Percentiles rank a stretch among this genome's conserved stretches.
phyloP scores from a whole-genome alignment of 2,329 filamentous ascomycete genomes.

The Leptographium lundbergii region DNA sequence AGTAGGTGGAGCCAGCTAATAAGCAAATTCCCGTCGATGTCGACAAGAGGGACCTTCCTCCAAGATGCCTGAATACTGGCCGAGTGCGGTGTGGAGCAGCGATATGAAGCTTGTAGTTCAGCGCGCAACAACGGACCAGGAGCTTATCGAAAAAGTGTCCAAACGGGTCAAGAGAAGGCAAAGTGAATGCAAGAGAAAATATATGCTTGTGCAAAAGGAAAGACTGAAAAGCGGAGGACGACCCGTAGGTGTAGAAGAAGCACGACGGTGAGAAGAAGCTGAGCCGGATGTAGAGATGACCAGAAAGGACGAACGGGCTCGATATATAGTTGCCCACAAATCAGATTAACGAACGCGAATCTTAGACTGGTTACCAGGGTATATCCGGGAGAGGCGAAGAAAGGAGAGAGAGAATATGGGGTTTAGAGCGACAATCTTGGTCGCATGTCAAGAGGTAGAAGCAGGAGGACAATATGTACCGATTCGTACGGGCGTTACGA shows the following conservation, averaged over 20 bases:
- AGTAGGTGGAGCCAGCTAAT: neutral
- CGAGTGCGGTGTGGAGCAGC: neutral
- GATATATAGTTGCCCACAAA: neutral
- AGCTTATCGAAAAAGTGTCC: neutral
- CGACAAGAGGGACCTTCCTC: neutral
- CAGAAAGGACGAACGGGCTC: neutral
- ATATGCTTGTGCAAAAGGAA: neutral
- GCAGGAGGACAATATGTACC: neutral
- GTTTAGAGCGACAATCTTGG: neutral
- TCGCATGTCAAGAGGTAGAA: neutral
- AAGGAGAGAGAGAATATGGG: neutral
- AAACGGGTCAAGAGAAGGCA: neutral
- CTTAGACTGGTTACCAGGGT: neutral
- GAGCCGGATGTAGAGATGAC: neutral
- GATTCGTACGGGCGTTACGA: neutral
- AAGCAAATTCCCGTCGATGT: neutral
- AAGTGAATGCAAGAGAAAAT: neutral
- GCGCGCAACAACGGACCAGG: conserved; percentile 3
- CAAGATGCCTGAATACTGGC: neutral
- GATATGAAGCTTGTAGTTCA: neutral
- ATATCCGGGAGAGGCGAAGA: neutral
- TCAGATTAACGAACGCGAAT: neutral
- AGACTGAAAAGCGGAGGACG: neutral
- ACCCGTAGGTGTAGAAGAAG: neutral
- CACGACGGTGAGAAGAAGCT: neutral